Conservation (phyloP, 306 rosid genomes). For the Cicer cuneatum region DNA sequence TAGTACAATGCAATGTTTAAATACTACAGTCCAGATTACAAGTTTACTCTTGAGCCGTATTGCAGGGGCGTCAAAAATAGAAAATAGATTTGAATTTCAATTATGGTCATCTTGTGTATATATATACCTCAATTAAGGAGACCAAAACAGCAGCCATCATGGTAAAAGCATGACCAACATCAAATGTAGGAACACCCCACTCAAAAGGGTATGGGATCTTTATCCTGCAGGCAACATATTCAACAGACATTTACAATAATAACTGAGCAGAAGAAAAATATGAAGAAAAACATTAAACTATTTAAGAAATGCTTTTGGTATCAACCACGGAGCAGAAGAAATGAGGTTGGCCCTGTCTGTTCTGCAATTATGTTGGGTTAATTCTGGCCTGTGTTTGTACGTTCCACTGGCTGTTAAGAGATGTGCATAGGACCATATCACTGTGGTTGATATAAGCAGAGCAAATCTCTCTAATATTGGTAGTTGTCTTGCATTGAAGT, state of each 20-base stretch:
- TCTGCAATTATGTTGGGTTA: constrained; percentile 80
- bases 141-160: constrained; percentile 99
- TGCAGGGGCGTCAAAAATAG: too few species aligned
- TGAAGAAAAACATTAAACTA: constrained; percentile 18
- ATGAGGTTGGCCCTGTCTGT: constrained; percentile 90
- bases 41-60: too few species aligned
- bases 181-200: constrained; percentile 98
- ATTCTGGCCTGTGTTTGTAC: constrained; percentile 81
- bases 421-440: constrained; percentile 99
- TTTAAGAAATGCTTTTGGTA: constrained; percentile 36
- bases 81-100: not conserved
- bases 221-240: constrained; percentile 64
- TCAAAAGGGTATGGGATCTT: constrained; percentile 95
- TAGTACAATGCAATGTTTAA: too few species aligned
- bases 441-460: constrained; percentile 80
- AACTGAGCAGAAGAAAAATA: constrained; percentile 12
- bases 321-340: constrained; percentile 96
- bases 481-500: constrained; percentile 70
- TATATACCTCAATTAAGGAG: constrained; percentile 88
- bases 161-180: constrained; percentile 90
- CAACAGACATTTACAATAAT: constrained; percentile 37
- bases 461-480: constrained; percentile 90
- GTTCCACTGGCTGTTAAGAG: constrained; percentile 96
- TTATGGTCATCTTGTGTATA: not conserved
- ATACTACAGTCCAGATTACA: too few species aligned